Evolutionary conservation across 352 stramenopile species (phyloP).

Genomic region (Globisporangium canariense): DNA sequence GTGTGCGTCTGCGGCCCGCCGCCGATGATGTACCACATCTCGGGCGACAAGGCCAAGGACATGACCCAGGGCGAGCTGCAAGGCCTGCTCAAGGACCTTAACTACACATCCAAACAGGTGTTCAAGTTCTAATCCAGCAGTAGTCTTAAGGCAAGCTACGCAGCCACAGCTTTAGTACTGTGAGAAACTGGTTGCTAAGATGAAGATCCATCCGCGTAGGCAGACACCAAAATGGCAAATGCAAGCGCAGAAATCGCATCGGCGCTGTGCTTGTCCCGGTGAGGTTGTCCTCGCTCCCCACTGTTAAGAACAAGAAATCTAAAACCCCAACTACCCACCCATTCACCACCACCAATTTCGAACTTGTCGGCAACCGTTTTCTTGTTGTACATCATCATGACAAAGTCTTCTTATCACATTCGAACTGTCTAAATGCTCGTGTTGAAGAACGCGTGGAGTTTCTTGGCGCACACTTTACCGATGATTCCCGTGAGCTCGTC

Average conservation of each 20-base stretch:
- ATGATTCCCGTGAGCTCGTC: conserved; percentile 65
- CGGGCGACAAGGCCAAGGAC: conserved; percentile 85
- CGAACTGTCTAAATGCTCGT: conserved; percentile 32
- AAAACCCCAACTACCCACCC: neutral
- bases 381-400: neutral
- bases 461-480: conserved; percentile 69
- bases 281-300: neutral
- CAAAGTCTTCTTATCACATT: neutral
- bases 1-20: conserved; percentile 89
- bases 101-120: conserved; percentile 76
- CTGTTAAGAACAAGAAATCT: neutral
- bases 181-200: neutral
- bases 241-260: conserved; percentile 16
- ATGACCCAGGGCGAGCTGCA: conserved; percentile 80
- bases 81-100: conserved; percentile 80
- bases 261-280: conserved; percentile 3
- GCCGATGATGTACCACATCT: conserved; percentile 89
- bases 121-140: conserved; percentile 73
- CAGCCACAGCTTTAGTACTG: neutral
- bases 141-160: no score
- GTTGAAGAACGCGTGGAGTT: conserved; percentile 83
- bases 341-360: conserved; percentile 5
- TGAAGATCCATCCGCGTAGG: neutral
- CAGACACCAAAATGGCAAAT: neutral
- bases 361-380: conserved; percentile 8